These are phyloP conservation scores for Margaritispora aquatica DNA, from an alignment of 495 filamentous ascomycete species.

Conservation along the genomic window DNA sequence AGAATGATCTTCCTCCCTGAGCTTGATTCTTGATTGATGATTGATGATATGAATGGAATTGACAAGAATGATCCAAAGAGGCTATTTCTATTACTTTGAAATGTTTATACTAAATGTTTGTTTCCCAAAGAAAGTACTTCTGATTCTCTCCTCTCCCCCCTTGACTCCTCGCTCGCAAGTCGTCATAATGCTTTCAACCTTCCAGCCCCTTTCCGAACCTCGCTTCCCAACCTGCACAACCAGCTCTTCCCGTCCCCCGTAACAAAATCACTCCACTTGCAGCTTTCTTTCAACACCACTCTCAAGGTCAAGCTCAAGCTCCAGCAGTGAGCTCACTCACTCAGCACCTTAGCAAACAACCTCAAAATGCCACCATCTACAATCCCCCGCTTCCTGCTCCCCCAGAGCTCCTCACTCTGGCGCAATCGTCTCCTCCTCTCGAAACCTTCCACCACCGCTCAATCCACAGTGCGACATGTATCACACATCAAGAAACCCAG, in stretches of 20 bases:
- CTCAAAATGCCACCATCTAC: slow-evolving; percentile 34
- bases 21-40: too few relatives aligned
- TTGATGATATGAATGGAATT: too few relatives aligned
- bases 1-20: too few relatives aligned
- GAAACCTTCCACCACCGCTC: not conserved
- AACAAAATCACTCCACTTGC: not conserved
- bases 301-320: too few relatives aligned
- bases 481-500: slow-evolving; percentile 16
- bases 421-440: slow-evolving; percentile 18
- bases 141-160: too few relatives aligned
- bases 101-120: too few relatives aligned
- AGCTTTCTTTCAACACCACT: not conserved
- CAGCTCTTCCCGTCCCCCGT: not conserved
- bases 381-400: slow-evolving; percentile 50
- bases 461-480: slow-evolving; percentile 27
- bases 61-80: too few relatives aligned
- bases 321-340: too few relatives aligned
- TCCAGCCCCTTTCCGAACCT: not conserved
- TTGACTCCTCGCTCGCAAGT: not conserved
- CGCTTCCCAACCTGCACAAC: not conserved
- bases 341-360: slow-evolving; percentile 10
- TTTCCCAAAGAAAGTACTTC: too few relatives aligned
- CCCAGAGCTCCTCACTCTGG: slow-evolving; percentile 42
- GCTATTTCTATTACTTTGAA: too few relatives aligned
- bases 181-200: not conserved